Percentiles rank a stretch among this genome's conserved stretches.
Conservation (phyloP, 192 early-diverging fungal species). For the Umbelopsis vinacea region DNA sequence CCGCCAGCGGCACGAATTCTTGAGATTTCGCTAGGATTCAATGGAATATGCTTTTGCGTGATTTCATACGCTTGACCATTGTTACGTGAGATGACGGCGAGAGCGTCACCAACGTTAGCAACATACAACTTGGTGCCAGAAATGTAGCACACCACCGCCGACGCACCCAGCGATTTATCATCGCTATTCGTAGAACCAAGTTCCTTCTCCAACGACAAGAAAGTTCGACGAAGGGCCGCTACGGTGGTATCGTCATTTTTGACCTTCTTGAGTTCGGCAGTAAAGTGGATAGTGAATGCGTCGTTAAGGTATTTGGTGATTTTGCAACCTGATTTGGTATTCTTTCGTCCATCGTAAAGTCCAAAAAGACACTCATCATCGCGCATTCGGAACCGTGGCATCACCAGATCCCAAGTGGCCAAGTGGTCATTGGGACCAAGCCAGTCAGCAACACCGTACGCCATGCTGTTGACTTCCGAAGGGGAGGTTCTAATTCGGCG, state of each 20-base stretch:
- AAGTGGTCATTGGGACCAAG: constrained; percentile 71
- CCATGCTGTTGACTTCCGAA: constrained; percentile 80
- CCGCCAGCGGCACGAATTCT: constrained; percentile 84
- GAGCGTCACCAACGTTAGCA: constrained; percentile 85
- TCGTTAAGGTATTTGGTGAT: constrained; percentile 77
- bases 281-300: constrained; percentile 66
- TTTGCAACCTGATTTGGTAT: constrained; percentile 53
- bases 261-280: constrained; percentile 74
- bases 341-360: constrained; percentile 77
- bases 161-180: constrained; percentile 61
- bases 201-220: constrained; percentile 82
- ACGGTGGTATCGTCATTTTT: constrained; percentile 60
- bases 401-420: constrained; percentile 84
- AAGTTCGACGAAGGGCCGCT: constrained; percentile 80
- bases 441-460: constrained; percentile 88
- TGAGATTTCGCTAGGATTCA: constrained; percentile 67
- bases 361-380: constrained; percentile 91
- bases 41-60: constrained; percentile 72
- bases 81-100: constrained; percentile 75
- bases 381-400: constrained; percentile 80
- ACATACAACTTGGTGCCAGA: constrained; percentile 78
- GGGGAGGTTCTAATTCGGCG: constrained; percentile 83
- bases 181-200: constrained; percentile 52
- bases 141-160: constrained; percentile 81
- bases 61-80: constrained; percentile 70